Conservation (phyloP, 768 basidiomycete genomes). For the Tylopilus subfusipes region DNA sequence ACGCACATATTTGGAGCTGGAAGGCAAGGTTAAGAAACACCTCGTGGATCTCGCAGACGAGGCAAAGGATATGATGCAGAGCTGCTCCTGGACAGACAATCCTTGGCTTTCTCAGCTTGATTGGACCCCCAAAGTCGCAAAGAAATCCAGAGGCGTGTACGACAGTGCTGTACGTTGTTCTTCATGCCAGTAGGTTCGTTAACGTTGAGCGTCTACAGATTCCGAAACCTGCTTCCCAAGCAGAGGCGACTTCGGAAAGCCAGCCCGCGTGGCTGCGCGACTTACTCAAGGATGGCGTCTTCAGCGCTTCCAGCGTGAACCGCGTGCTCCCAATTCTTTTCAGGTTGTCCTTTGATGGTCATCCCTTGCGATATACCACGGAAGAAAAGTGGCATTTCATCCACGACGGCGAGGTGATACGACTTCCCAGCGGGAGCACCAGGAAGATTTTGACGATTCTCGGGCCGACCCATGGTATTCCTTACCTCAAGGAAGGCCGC, state of each 20-base stretch:
- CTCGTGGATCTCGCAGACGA: constrained; percentile 69
- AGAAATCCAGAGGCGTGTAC: constrained; percentile 61
- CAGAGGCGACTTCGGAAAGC: not conserved
- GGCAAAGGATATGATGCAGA: constrained; percentile 46
- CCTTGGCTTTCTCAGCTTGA: constrained; percentile 90
- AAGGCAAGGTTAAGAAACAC: constrained; percentile 54
- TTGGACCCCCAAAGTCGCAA: constrained; percentile 86
- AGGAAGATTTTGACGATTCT: constrained; percentile 46
- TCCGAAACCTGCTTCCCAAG: not conserved
- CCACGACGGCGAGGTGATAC: constrained; percentile 30
- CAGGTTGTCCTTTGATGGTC: constrained; percentile 53
- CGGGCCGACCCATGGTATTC: constrained; percentile 43
- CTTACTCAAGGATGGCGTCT: constrained; percentile 42
- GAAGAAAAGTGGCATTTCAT: constrained; percentile 68
- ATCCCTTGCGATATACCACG: constrained; percentile 53
- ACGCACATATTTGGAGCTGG: constrained; percentile 64
- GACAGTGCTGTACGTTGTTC: constrained; percentile 21
- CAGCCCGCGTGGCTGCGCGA: constrained; percentile 59
- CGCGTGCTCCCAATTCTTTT: constrained; percentile 68
- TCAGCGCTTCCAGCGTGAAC: constrained; percentile 35
- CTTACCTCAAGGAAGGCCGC: constrained; percentile 40
- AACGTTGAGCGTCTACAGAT: constrained; percentile 6
- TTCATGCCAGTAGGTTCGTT: not conserved
- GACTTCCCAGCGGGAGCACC: constrained; percentile 43
- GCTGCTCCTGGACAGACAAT: constrained; percentile 61